Evolutionary conservation across 768 basidiomycete genomes (phyloP), one percentile per base, ranked within the genome.

Genomic region (Mycena rebaudengoi): DNA sequence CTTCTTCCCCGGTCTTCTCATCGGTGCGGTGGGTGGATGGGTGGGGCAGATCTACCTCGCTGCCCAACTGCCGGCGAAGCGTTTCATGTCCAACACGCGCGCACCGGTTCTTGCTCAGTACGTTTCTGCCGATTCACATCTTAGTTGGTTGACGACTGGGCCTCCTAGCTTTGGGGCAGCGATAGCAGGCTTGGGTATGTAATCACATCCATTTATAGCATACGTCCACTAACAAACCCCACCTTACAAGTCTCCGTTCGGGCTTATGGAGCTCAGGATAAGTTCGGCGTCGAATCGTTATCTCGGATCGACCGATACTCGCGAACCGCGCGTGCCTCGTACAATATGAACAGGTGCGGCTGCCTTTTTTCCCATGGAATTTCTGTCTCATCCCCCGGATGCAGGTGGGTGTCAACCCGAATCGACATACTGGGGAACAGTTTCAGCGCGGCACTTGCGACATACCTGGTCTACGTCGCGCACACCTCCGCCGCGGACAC

Each of bases 241-340:
- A 16, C 33, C 20, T 33, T 40, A 43, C 16, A 18, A 85, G 84
- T 73, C 18, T 84, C 88, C 7, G 86, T 92, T 51, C 81, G 90
- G 21, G 91, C 91, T 0, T 92, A 88, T 69, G 85, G 85, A 5
- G 86, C 85, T 7, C 81, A 90, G 73, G 71, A 75, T 21, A 54
- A 73, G 3, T 88, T 82, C 77, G 82, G 71, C 65, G 53, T 60
- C 33, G 80, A 86, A 65, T 82, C 84, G 5, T 70, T 84, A 28
- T 73, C 76, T 39, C 80, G 86, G 8, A 85, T 91, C 41, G 85
- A 92, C 71, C 76, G 79, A 25, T 89, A 85, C 62, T 78, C 79
- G n/a, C 76, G 82, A 41, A 70, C 82, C 2, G 77, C 82, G 11
- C 70, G 83, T n/a, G 78, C 79, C 1, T 85, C 83, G 68, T 87